Conservation (phyloP, 441 rosid genomes). For the Omphalea diandra region DNA sequence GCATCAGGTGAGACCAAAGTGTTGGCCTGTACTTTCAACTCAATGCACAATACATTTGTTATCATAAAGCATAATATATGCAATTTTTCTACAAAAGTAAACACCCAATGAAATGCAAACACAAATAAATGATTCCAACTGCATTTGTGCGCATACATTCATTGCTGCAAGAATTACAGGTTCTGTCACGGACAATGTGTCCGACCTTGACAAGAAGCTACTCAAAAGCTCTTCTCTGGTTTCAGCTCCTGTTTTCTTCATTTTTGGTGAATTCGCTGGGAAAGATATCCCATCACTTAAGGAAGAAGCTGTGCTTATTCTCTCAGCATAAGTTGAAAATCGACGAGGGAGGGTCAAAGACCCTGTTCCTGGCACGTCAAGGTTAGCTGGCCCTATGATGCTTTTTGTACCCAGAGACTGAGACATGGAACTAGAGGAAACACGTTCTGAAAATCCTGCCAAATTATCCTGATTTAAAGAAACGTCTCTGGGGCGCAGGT, state of each 20-base stretch:
- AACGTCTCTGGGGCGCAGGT: slow-evolving; percentile 50
- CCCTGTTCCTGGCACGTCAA: slow-evolving; percentile 54
- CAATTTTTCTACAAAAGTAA: slow-evolving; percentile 15
- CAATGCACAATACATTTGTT: slow-evolving; percentile 5
- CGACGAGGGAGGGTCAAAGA: slow-evolving; percentile 56
- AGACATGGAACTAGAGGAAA: slow-evolving; percentile 54
- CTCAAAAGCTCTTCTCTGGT: slow-evolving; percentile 66
- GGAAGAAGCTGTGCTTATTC: slow-evolving; percentile 81
- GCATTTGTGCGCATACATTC: slow-evolving; percentile 51
- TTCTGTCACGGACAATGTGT: slow-evolving; percentile 46
- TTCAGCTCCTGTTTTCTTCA: slow-evolving; percentile 89
- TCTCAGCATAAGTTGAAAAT: slow-evolving; percentile 75
- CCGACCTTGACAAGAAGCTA: slow-evolving; percentile 64
- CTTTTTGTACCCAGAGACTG: slow-evolving; percentile 46
- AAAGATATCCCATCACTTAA: slow-evolving; percentile 63
- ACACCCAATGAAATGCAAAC: not conserved
- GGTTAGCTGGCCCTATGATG: slow-evolving; percentile 45
- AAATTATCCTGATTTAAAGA: slow-evolving; percentile 47
- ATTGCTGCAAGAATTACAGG: slow-evolving; percentile 44
- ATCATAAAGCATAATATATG: slow-evolving; percentile 10
- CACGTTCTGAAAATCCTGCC: slow-evolving; percentile 50
- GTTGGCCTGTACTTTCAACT: not conserved
- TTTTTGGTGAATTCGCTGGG: slow-evolving; percentile 71
- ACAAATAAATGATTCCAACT: slow-evolving; percentile 14
- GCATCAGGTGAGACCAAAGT: not conserved